Percentiles rank a stretch among this genome's conserved stretches.
Conservation (phyloP, 108 stramenopile species). For the Schizochytrium sp. region DNA sequence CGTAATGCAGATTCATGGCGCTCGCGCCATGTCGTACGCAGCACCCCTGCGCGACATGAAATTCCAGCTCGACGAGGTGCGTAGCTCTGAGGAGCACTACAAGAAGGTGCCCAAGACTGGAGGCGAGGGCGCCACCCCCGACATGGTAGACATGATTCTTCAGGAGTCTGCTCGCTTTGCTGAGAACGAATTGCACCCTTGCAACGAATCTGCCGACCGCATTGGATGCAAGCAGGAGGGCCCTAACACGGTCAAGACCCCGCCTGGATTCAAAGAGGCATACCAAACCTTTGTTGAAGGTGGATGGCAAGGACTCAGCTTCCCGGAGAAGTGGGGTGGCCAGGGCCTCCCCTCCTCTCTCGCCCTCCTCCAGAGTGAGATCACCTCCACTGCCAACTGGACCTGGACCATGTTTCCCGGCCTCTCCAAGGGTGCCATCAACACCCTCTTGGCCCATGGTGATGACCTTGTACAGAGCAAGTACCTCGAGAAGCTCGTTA, state of each 20-base stretch:
- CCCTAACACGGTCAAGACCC: constrained; percentile 60
- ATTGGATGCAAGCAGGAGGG: constrained; percentile 64
- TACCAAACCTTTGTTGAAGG: constrained; percentile 62
- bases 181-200: constrained; percentile 56
- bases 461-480: constrained; percentile 43
- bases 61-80: constrained; percentile 62
- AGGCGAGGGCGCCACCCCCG: constrained; percentile 59
- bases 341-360: constrained; percentile 66
- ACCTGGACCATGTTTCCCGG: constrained; percentile 66
- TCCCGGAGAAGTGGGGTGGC: constrained; percentile 64
- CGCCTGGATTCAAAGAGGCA: constrained; percentile 66
- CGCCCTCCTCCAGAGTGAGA: constrained; percentile 63
- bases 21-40: constrained; percentile 25
- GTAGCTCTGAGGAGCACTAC: constrained; percentile 61
- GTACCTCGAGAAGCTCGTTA: constrained; percentile 53
- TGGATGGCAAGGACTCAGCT: constrained; percentile 65
- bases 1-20: neutral
- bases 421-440: constrained; percentile 61
- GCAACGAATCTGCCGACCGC: constrained; percentile 58
- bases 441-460: constrained; percentile 60
- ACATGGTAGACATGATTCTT: constrained; percentile 63
- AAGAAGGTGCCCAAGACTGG: constrained; percentile 63
- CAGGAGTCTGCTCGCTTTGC: constrained; percentile 63
- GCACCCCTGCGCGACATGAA: constrained; percentile 56
- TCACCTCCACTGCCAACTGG: constrained; percentile 65